These are phyloP conservation scores for Ophiostoma australiae DNA, from an alignment of 2,329 filamentous ascomycete genomes.

Conservation along the genomic window DNA sequence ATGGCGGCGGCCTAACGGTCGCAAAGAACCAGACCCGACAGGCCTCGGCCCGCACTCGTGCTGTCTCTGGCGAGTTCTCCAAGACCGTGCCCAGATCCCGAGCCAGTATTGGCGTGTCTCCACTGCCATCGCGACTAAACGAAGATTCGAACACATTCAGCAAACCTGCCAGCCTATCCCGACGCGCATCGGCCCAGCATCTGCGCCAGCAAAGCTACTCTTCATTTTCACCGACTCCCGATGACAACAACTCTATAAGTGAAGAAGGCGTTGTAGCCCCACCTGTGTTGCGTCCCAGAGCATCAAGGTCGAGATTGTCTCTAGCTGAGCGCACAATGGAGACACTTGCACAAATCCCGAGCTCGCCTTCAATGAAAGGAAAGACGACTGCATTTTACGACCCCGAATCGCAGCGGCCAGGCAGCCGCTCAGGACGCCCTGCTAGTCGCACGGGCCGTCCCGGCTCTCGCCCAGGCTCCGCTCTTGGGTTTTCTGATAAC, in stretches of 20 bases:
- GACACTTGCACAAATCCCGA: slow-evolving; percentile 70
- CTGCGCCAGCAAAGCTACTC: slow-evolving; percentile 19
- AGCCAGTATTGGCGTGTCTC: slow-evolving; percentile 10
- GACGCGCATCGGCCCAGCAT: slow-evolving; percentile 24
- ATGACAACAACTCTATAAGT: not conserved
- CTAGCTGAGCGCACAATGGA: slow-evolving; percentile 82
- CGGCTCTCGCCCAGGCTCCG: slow-evolving; percentile 52
- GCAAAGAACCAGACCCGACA: slow-evolving; percentile 19
- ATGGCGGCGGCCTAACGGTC: slow-evolving; percentile 17
- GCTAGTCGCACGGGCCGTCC: slow-evolving; percentile 16
- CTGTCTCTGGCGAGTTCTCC: slow-evolving; percentile 27
- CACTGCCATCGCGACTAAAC: slow-evolving; percentile 1
- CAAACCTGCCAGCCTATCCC: slow-evolving; percentile 23
- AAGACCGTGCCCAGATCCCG: slow-evolving; percentile 13
- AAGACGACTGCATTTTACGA: slow-evolving; percentile 70
- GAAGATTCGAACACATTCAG: slow-evolving; percentile 21
- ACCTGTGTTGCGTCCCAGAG: not conserved
- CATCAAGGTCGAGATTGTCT: slow-evolving; percentile 46
- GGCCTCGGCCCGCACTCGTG: slow-evolving; percentile 24
- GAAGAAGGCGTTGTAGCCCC: slow-evolving; percentile 1
- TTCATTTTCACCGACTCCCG: slow-evolving; percentile 18
- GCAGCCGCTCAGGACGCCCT: slow-evolving; percentile 33
- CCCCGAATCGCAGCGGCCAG: slow-evolving; percentile 46
- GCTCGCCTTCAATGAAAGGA: slow-evolving; percentile 65
- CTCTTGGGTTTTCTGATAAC: slow-evolving; percentile 50